Conservation (phyloP, 768 basidiomycete species). For the Termitomyces sp. region DNA sequence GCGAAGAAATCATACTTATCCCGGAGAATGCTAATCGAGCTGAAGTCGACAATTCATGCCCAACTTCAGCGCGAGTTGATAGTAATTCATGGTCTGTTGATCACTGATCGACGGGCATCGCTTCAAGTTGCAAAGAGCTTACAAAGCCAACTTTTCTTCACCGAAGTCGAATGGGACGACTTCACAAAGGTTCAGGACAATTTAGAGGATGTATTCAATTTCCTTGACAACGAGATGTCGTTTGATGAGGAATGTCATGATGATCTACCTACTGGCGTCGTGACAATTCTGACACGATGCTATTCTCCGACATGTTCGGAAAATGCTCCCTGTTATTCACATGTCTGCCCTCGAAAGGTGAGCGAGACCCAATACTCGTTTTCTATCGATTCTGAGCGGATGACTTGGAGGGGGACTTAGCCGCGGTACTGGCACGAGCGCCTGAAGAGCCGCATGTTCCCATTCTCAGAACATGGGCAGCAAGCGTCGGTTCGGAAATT, state of each 20-base stretch:
- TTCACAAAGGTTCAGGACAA: conserved; percentile 71
- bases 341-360: conserved; percentile 71
- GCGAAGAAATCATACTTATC: neutral
- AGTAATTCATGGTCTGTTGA: conserved; percentile 64
- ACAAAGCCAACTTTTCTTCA: conserved; percentile 91
- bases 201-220: conserved; percentile 91
- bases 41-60: conserved; percentile 79
- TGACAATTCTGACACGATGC: conserved; percentile 86
- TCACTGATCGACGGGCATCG: conserved; percentile 76
- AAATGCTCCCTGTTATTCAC: conserved; percentile 76
- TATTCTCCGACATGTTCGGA: conserved; percentile 85
- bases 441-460: conserved; percentile 25
- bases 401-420: conserved; percentile 22
- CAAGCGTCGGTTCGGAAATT: conserved; percentile 35
- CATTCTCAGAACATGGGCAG: conserved; percentile 36
- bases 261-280: conserved; percentile 80
- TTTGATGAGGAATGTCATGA: conserved; percentile 52
- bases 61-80: conserved; percentile 82
- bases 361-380: neutral
- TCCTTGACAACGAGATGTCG: conserved; percentile 76
- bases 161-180: conserved; percentile 92
- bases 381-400: neutral
- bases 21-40: neutral
- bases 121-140: conserved; percentile 85
- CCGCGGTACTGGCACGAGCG: conserved; percentile 19